Evolutionary conservation across 2,329 filamentous ascomycete genomes (phyloP).

Genomic region (Lachnellula subtilissima): DNA sequence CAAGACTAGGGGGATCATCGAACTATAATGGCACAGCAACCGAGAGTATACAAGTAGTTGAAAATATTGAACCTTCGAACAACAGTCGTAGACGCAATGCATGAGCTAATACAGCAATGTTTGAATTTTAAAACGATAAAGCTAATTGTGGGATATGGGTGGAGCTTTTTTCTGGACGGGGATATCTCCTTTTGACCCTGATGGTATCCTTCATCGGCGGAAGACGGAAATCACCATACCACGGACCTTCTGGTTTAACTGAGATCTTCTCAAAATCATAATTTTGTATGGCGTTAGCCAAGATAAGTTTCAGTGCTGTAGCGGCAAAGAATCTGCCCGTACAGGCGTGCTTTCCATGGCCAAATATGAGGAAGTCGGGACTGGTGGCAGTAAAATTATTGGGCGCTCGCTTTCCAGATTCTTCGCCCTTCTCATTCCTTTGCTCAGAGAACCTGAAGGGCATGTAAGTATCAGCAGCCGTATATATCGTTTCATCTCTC

Average conservation of each 20-base stretch:
- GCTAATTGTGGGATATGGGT: too few species aligned
- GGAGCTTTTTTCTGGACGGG: too few species aligned
- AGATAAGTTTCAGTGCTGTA: constrained; percentile 4
- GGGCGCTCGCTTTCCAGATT: background rate
- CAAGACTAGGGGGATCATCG: too few species aligned
- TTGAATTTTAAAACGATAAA: too few species aligned
- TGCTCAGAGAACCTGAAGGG: background rate
- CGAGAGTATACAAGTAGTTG: too few species aligned
- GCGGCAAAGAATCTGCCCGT: constrained; percentile 8
- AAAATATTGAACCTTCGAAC: too few species aligned
- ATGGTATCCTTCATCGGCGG: constrained; percentile 2
- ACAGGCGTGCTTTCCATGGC: constrained; percentile 6
- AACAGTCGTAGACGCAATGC: too few species aligned
- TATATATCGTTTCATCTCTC: background rate
- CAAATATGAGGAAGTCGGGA: background rate
- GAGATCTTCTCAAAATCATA: constrained; percentile 2
- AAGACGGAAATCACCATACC: background rate
- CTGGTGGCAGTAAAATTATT: background rate
- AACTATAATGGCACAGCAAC: too few species aligned
- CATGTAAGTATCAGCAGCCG: background rate
- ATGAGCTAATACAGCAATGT: too few species aligned
- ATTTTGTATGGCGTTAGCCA: constrained; percentile 5
- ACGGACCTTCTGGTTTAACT: background rate
- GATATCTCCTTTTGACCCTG: background rate
- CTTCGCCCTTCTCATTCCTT: background rate